These are phyloP conservation scores for Amanita pseudoporphyria DNA, from an alignment of 768 basidiomycete genomes.

Conservation along the genomic window DNA sequence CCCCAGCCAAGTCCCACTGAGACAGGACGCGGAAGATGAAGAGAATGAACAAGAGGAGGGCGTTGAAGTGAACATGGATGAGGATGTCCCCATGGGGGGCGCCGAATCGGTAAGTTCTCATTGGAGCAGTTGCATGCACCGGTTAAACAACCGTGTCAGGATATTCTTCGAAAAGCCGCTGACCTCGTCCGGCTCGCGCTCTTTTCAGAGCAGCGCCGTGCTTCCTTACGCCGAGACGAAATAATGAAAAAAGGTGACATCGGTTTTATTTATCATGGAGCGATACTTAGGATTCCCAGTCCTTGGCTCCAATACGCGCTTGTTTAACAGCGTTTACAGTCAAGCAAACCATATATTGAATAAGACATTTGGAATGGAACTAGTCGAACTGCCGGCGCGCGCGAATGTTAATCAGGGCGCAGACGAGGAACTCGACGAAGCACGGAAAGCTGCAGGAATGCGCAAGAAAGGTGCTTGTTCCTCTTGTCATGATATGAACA, in stretches of 20 bases:
- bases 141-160: constrained; percentile 33
- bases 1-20: constrained; percentile 3
- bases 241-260: constrained; percentile 60
- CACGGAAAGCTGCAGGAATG: constrained; percentile 34
- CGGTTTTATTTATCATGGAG: neutral
- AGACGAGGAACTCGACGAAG: constrained; percentile 30
- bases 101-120: neutral
- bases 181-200: constrained; percentile 65
- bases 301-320: constrained; percentile 25
- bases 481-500: neutral
- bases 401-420: constrained; percentile 34
- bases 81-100: neutral
- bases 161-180: constrained; percentile 47
- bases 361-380: constrained; percentile 65
- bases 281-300: constrained; percentile 11
- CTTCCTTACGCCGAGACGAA: constrained; percentile 56
- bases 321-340: constrained; percentile 48
- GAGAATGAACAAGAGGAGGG: neutral
- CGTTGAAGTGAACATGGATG: constrained; percentile 1
- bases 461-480: constrained; percentile 45
- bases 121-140: no score
- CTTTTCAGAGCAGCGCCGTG: constrained; percentile 57
- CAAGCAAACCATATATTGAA: constrained; percentile 49
- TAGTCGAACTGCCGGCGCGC: constrained; percentile 57
- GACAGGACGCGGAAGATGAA: constrained; percentile 1